phyloP scores from a whole-genome alignment of 2,329 filamentous ascomycete species.

The Metarhizium guizhouense region DNA sequence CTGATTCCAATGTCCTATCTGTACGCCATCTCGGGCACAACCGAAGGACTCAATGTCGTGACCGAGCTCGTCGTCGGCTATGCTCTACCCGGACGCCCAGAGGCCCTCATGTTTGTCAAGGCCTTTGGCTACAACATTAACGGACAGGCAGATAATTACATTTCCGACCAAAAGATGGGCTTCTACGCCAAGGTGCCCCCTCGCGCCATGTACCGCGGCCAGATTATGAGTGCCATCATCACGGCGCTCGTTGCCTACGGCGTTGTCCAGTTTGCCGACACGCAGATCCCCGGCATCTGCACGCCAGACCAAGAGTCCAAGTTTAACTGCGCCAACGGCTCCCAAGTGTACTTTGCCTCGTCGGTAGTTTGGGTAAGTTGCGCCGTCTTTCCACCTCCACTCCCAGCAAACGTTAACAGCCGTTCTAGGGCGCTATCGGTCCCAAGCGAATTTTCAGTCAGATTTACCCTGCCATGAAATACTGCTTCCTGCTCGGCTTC shows the following conservation, averaged over 20 bases:
- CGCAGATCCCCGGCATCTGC: slow-evolving; percentile 21
- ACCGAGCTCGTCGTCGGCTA: slow-evolving; percentile 28
- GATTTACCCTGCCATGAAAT: slow-evolving; percentile 33
- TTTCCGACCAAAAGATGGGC: slow-evolving; percentile 24
- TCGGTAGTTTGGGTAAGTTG: slow-evolving; percentile 19
- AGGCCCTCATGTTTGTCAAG: slow-evolving; percentile 42
- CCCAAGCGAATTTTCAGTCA: slow-evolving; percentile 27
- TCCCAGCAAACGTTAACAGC: not conserved
- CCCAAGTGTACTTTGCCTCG: slow-evolving; percentile 24
- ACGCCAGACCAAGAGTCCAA: slow-evolving; percentile 23
- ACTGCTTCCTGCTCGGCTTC: slow-evolving; percentile 32
- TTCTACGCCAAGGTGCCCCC: slow-evolving; percentile 25
- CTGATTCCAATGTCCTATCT: slow-evolving; percentile 31
- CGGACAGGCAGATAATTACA: slow-evolving; percentile 31
- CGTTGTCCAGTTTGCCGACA: slow-evolving; percentile 27
- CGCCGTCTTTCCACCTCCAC: not conserved
- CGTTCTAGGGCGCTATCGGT: slow-evolving; percentile 14
- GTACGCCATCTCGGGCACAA: slow-evolving; percentile 32
- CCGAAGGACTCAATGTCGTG: slow-evolving; percentile 38
- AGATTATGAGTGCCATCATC: slow-evolving; percentile 33
- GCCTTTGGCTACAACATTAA: slow-evolving; percentile 32
- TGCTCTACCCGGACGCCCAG: slow-evolving; percentile 24
- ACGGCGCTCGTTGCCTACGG: slow-evolving; percentile 30
- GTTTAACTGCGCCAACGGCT: slow-evolving; percentile 18
- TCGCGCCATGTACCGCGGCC: slow-evolving; percentile 24